Percentiles rank a stretch among this genome's conserved stretches.
phyloP scores from a whole-genome alignment of 2,329 filamentous ascomycete species.

The Diaporthe capsici region DNA sequence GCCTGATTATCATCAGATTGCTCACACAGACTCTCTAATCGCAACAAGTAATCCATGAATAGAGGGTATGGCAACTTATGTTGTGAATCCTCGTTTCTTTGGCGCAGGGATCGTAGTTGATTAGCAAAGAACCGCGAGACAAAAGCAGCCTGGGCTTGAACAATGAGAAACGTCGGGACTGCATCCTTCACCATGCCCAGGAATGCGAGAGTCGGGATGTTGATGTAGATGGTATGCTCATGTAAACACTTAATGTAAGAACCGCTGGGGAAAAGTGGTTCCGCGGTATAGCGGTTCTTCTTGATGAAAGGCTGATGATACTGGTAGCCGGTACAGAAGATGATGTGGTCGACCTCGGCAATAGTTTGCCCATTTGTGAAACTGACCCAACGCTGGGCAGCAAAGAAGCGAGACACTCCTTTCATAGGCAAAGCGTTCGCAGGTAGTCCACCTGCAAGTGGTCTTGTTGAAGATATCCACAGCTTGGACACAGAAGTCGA shows the following conservation, averaged over 20 bases:
- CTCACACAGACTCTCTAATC: conserved; percentile 6
- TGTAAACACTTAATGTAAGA: not conserved
- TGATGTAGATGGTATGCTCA: not conserved
- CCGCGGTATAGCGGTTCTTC: not conserved
- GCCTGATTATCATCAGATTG: not conserved
- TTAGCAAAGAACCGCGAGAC: not conserved
- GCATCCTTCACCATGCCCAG: conserved; percentile 5
- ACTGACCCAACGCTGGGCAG: not conserved
- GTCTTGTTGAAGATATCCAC: conserved; percentile 20
- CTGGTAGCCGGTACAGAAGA: conserved; percentile 32
- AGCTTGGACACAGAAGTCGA: not conserved
- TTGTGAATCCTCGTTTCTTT: not conserved
- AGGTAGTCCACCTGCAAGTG: not conserved
- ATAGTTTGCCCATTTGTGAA: not conserved
- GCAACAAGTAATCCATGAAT: conserved; percentile 22
- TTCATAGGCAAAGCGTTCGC: not conserved
- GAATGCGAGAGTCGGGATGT: conserved; percentile 8
- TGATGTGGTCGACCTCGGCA: not conserved
- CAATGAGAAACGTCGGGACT: conserved; percentile 25
- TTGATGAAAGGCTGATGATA: conserved; percentile 21
- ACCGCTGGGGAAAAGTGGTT: conserved; percentile 13
- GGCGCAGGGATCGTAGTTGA: not conserved
- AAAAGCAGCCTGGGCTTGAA: conserved; percentile 30
- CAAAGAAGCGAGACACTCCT: not conserved
- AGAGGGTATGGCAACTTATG: conserved; percentile 9